Evolutionary conservation across 805 yeast genomes (phyloP), one percentile per base, ranked within the genome.

Genomic region (Hanseniaspora vineae): DNA sequence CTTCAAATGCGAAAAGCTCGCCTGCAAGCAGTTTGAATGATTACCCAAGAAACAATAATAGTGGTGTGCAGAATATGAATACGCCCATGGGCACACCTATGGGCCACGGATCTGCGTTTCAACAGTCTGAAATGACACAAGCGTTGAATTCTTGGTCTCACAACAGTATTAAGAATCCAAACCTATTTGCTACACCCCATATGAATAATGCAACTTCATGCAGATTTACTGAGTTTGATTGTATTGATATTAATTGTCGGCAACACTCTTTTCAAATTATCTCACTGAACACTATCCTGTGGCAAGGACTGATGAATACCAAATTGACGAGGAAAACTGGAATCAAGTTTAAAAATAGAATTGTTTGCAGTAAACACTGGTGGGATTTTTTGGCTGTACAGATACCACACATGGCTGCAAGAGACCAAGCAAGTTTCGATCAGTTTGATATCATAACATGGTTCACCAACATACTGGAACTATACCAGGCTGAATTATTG

Each of bases 301-400:
- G 55, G 18, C 45, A 52, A 39, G 66, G 66, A n/a, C 42, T 61
- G 15, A 43, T 54, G 17, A 55, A 62, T 46, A 48, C 53, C 10
- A 55, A 53, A 14, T 47, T 61, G 44, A 57, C 52, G 37, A 55
- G 55, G 31, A 61, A 60, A 49, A 55, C 60, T 13, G 47, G 58
- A 2, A 60, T 62, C 14, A 53, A 55, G 39, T 61, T 48, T 49
- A 57, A 55, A 44, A 53, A 57, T 35, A 60, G 57, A 45, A 46
- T 61, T 17, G 54, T 62, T 17, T 65, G 65, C 23, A 60, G 65
- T 5, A 55, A 53, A 44, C 61, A 53, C 49, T 62, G 66, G 66
- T 62, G 66, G 66, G 57, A 58, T 42, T 57, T 58, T 33, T 33
- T 62, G 23, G 55, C 53, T 19, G 46, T 52, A n/a, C 58, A 58